phyloP scores from a whole-genome alignment of 176 grass and related monocot species.

The Themeda triandra region DNA sequence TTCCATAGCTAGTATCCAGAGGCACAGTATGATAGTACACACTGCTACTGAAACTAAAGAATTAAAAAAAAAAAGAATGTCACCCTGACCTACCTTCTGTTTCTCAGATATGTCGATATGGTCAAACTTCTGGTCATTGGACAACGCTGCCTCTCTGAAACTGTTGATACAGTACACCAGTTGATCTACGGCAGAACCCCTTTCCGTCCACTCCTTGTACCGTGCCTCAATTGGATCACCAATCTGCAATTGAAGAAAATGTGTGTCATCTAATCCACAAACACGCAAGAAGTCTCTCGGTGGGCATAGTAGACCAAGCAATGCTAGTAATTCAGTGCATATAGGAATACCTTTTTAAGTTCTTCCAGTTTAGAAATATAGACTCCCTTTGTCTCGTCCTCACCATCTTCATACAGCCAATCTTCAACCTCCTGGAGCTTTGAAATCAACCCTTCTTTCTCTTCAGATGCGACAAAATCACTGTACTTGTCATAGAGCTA shows the following conservation, averaged over 20 bases:
- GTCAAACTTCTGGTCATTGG: constrained; percentile 79
- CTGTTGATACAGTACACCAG: constrained; percentile 76
- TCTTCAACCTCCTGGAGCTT: constrained; percentile 93
- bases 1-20: background rate
- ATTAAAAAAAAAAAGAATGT: background rate
- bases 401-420: constrained; percentile 98
- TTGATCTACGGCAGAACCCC: constrained; percentile 63
- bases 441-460: constrained; percentile 67
- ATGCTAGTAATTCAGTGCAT: background rate
- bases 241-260: constrained; percentile 33
- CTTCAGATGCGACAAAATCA: constrained; percentile 59
- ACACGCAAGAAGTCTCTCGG: background rate
- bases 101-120: constrained; percentile 87
- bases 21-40: background rate
- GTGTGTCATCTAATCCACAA: background rate
- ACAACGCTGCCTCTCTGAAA: constrained; percentile 80
- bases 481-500: constrained; percentile 77
- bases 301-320: background rate
- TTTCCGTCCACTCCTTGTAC: constrained; percentile 72
- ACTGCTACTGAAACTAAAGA: background rate
- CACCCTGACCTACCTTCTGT: constrained; percentile 56
- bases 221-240: constrained; percentile 70
- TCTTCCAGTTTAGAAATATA: constrained; percentile 94
- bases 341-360: constrained; percentile 55
- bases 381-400: constrained; percentile 97